These are phyloP conservation scores for Scedosporium dehoogii DNA, from an alignment of 2,329 filamentous ascomycete species.

Conservation along the genomic window DNA sequence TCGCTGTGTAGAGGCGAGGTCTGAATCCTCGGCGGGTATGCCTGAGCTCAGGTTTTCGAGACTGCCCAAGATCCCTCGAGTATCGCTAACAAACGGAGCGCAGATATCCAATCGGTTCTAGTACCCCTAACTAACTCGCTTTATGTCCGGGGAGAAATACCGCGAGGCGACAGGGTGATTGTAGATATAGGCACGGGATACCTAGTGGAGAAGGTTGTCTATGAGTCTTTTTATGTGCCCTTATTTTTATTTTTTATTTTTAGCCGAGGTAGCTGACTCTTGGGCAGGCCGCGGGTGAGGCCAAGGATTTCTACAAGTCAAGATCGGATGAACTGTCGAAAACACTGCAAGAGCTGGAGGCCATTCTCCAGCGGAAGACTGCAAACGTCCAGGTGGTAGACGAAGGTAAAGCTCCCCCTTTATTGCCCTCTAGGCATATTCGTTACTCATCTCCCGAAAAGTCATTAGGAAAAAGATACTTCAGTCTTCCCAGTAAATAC, in stretches of 20 bases:
- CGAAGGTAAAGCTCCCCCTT: conserved; percentile 49
- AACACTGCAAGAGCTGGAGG: conserved; percentile 47
- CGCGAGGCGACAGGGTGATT: conserved; percentile 65
- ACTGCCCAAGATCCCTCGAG: not conserved
- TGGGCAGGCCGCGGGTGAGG: conserved; percentile 38
- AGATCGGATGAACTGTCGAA: conserved; percentile 43
- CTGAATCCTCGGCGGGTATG: conserved; percentile 21
- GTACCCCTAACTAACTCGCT: conserved; percentile 93
- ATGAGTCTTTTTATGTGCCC: not conserved
- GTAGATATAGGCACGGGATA: conserved; percentile 93
- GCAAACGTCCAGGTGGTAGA: conserved; percentile 79
- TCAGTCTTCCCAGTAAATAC: conserved; percentile 11
- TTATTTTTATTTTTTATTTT: not conserved
- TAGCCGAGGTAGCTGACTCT: conserved; percentile 1
- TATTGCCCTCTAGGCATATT: not conserved
- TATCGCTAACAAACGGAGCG: not conserved
- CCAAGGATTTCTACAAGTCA: conserved; percentile 44
- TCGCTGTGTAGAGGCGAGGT: conserved; percentile 52
- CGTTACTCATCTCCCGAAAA: conserved; percentile 12
- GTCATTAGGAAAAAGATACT: conserved; percentile 28
- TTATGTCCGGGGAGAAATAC: conserved; percentile 78
- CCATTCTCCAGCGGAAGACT: conserved; percentile 60
- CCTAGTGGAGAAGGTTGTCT: conserved; percentile 74
- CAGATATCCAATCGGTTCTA: conserved; percentile 51
- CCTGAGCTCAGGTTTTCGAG: not conserved